Evolutionary conservation across 2,329 filamentous ascomycete genomes (phyloP).

Genomic region (Karstenula rhodostoma): DNA sequence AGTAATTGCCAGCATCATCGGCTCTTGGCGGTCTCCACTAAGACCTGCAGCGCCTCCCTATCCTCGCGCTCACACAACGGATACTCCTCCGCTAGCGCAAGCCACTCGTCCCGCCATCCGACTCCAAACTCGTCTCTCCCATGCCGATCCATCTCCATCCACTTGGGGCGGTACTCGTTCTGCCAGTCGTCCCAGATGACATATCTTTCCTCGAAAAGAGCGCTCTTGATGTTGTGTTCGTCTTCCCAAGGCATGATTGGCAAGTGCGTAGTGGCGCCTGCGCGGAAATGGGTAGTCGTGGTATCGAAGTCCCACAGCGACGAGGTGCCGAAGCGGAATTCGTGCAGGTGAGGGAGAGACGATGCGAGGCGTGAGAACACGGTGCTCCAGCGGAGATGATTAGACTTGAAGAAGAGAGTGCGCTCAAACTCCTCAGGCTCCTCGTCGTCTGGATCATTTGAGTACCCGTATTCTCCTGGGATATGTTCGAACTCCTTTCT

Average conservation of each 20-base stretch:
- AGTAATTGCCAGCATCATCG: too few species aligned
- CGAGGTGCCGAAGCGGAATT: constrained; percentile 19
- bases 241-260: constrained; percentile 20
- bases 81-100: not conserved
- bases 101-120: not conserved
- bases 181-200: constrained; percentile 15
- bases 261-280: not conserved
- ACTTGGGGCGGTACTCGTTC: constrained; percentile 16
- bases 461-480: not conserved
- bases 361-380: constrained; percentile 15
- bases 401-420: not conserved
- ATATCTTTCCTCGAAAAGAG: constrained; percentile 14
- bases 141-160: not conserved
- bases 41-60: not conserved
- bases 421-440: not conserved
- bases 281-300: not conserved
- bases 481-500: too few species aligned
- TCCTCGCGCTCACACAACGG: constrained; percentile 15
- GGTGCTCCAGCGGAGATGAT: constrained; percentile 13
- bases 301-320: constrained; percentile 16
- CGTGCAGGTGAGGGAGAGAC: not conserved
- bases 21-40: not conserved
- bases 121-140: constrained; percentile 1
- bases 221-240: constrained; percentile 15
- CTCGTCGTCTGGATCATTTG: not conserved